Base-by-base conservation (phyloP, 192 early-diverging fungal genomes). In the Chytriomyces hyalinus region DNA sequence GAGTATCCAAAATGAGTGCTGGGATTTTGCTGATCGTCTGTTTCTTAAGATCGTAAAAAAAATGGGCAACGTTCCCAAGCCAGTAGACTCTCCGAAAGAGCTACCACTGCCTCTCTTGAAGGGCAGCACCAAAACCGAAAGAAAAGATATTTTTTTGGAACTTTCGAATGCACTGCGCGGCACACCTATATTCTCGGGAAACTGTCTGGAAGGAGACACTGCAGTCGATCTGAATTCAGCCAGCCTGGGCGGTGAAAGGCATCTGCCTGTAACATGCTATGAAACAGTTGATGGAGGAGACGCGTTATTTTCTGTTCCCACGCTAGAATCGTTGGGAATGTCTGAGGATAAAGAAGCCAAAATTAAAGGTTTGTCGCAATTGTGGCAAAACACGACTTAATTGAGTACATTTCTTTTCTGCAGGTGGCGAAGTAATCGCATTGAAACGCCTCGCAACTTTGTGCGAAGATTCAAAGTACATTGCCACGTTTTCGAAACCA, bases 401-500 rank as follows among this genome's bases (percentile, higher is more conserved):
- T 36, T 13, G 20, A 57, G 13, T 4, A 13, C n/a, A 10, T 17
- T 51, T 20, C 48, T 24, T 43, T 51, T 17, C 13, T 68, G 20
- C 46, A 60, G 78, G 78, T 26, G 78, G 78, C 6, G 78, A 79
- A 68, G 13, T 43, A 3, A 24, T 26, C 3, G 78, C 70, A 5
- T 45, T 79, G 8, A 45, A 15, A 17, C 49, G 62, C 8, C 47
- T 79, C 5, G 64, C 61, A 6, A 15, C 46, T 10, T 63, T 51
- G 46, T 28, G 53, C 15, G 51, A 24, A 5, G 22, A 83, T 20
- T 22, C 28, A 15, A 48, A n/a, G 8, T 61, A 57, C 15, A 60
- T 70, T n/a, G 65, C 74, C n/a, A 64, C 67, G 28, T 83, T 83
- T 46, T 50, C 50, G 17, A 83, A 83, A 45, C 82, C 82, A 11